Evolutionary conservation across 805 yeast species (phyloP).

Genomic region (Saturnispora besseyi): DNA sequence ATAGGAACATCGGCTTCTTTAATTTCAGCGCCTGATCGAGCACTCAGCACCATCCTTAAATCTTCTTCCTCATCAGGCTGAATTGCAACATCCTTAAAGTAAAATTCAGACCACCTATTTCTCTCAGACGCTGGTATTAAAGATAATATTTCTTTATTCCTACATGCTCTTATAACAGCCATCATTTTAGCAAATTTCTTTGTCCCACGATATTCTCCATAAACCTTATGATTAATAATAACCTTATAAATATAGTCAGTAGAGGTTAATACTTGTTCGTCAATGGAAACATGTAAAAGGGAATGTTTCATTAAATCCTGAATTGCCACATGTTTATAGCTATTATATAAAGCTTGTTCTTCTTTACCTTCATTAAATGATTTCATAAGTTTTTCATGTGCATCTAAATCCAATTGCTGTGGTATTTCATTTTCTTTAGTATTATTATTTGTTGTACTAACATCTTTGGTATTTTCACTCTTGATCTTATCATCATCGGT

Average conservation of each 20-base stretch:
- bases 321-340: not conserved
- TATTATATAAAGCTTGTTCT: not conserved
- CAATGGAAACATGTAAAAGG: not conserved
- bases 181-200: conserved; percentile 7
- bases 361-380: not conserved
- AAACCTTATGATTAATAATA: not conserved
- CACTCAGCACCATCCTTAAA: not conserved
- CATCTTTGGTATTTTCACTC: no score
- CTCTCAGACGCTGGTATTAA: not conserved
- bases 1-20: not conserved
- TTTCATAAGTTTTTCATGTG: not conserved
- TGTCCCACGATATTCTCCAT: conserved; percentile 1
- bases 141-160: not conserved
- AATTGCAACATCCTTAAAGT: not conserved
- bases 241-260: not conserved
- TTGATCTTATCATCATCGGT: no score
- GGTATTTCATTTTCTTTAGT: no score
- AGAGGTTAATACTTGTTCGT: not conserved
- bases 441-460: no score
- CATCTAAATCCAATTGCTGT: not conserved
- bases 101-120: not conserved
- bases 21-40: not conserved
- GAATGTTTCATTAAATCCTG: conserved; percentile 4
- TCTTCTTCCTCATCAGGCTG: not conserved
- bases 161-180: conserved; percentile 6